Percentiles rank a stretch among this genome's conserved stretches.
These are phyloP conservation scores for Solanum hybrid DNA, from an alignment of 305 asterid species.

Conservation along the genomic window DNA sequence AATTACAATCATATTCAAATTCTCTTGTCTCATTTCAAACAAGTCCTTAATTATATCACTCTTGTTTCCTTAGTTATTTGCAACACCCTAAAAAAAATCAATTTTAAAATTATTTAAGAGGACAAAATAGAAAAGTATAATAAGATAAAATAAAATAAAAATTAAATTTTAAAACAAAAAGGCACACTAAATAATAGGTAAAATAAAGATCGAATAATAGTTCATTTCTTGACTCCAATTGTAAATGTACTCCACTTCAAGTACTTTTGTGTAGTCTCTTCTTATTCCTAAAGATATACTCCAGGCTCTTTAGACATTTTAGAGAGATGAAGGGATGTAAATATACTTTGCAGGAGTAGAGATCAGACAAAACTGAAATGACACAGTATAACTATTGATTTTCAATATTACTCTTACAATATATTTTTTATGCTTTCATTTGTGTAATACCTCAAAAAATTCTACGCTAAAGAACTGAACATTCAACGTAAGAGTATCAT, in stretches of 20 bases:
- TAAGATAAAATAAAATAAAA: background rate
- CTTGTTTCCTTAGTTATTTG: background rate
- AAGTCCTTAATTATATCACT: background rate
- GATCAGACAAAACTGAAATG: background rate
- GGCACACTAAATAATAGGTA: background rate
- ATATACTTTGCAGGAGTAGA: background rate
- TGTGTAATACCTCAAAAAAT: background rate
- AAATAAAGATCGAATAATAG: background rate
- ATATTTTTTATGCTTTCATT: background rate
- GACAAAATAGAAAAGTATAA: background rate
- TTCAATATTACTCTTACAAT: background rate
- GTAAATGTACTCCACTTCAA: background rate
- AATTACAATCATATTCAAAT: background rate
- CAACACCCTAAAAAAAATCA: background rate
- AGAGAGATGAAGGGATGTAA: background rate
- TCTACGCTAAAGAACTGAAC: background rate
- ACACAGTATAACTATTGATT: background rate
- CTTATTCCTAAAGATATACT: background rate
- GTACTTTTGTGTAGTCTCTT: background rate
- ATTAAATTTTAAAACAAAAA: background rate
- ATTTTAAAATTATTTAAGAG: background rate
- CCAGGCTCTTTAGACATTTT: background rate
- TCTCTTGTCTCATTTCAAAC: background rate
- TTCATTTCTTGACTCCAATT: background rate
- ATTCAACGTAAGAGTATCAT: background rate